A percentile compares a stretch with the other conserved stretches of the same genome.
These are phyloP conservation scores for Akanthomyces muscarius DNA, from an alignment of 2,329 filamentous ascomycete species.

Conservation along the genomic window DNA sequence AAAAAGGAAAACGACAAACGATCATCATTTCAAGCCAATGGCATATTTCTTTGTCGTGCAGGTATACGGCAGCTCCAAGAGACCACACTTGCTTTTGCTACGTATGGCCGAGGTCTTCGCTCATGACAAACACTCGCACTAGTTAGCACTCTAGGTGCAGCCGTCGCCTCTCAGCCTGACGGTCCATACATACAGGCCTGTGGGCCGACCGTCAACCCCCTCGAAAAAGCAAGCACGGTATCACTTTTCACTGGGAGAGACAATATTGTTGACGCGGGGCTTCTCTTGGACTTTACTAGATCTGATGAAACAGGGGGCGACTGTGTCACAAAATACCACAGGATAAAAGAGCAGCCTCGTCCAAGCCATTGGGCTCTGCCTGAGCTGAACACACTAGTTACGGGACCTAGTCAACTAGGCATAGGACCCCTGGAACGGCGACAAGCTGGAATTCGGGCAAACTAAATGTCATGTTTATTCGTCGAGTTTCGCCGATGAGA, in stretches of 20 bases:
- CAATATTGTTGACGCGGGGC: neutral
- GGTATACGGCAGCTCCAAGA: neutral
- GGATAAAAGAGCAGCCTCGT: neutral
- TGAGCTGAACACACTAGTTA: neutral
- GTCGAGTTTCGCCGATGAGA: neutral
- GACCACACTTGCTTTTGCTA: conserved; percentile 7
- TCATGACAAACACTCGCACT: neutral
- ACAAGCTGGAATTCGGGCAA: neutral
- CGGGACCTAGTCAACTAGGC: neutral
- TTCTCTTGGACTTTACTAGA: neutral
- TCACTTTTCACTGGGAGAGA: conserved; percentile 2
- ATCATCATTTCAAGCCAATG: neutral
- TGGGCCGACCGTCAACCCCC: conserved; percentile 10
- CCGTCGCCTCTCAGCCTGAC: neutral
- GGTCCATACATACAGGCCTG: neutral
- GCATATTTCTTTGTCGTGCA: conserved; percentile 7
- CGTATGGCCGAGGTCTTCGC: neutral
- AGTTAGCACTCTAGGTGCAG: neutral
- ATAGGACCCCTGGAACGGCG: neutral
- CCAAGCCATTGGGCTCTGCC: neutral
- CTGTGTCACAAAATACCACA: neutral
- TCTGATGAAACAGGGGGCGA: neutral
- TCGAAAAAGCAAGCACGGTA: conserved; percentile 12
- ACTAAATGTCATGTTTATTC: neutral
- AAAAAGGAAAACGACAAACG: neutral